Evolutionary conservation across 257 asterid genomes (phyloP), one percentile per base, ranked within the genome.

Genomic region (Solanum paucissectum): DNA sequence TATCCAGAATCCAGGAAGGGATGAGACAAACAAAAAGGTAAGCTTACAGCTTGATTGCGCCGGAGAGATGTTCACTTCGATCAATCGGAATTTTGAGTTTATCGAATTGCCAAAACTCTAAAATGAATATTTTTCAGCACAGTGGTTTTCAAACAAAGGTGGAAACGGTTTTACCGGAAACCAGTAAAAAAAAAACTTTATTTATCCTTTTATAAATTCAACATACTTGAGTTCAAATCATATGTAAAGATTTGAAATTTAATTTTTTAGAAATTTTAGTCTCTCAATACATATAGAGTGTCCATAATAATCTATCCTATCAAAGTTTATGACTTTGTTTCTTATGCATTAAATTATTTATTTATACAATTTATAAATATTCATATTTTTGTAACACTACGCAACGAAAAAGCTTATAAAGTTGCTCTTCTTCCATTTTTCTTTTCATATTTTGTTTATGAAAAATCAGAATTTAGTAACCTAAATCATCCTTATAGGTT

Each of bases 1-100:
- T 29, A 5, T 66, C 74, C 74, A 12, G 13, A n/a, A 64, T n/a
- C 14, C 33, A 64, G 72, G 72, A n/a, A 64, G 33, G 33, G 72
- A n/a, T 68, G 36, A 69, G 74, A 66, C 38, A 69, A 69, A 69
- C 14, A n/a, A 33, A 13, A 32, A 29, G 25, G 42, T 33, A 33
- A 32, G 36, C 42, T 71, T 71, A 71, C 77, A 62, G 71, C 71
- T n/a, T 62, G 71, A 62, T 62, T 23, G 71, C 71, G 71, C 29
- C 27, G 25, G 66, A 58, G 66, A 58, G 66, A 58, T 20, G 6
- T 1, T 4, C 29, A n/a, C 14, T 9, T 5, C 12, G 6, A 62
- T 62, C 71, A 62, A 62, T 62, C 71, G 71, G 14, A n/a, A 62
- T n/a, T 23, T 62, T n/a, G 71, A 62, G 71, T n/a, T 58, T 58